Percentiles rank a stretch among this genome's conserved stretches.
Evolutionary conservation across 305 asterid genomes (phyloP).

Genomic region (Caryopteris hybrid): DNA sequence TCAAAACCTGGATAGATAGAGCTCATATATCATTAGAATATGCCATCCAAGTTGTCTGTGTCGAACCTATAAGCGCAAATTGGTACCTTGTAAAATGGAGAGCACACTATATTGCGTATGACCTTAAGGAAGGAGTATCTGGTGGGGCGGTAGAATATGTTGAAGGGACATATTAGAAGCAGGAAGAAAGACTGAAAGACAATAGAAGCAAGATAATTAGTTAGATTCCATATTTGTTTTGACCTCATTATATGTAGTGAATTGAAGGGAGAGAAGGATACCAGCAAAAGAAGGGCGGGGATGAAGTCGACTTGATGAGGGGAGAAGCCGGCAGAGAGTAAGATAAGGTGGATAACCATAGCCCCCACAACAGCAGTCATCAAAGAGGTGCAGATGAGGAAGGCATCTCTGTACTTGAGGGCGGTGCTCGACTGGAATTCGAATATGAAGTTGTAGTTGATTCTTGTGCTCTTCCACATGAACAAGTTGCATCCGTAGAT

Average conservation of each 20-base stretch:
- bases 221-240: no score
- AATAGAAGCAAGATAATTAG: no score
- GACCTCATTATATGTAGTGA: no score
- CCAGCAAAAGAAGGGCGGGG: conserved; percentile 76
- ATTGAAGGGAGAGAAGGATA: no score
- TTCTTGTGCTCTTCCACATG: conserved; percentile 77
- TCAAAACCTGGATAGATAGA: conserved; percentile 65
- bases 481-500: conserved; percentile 89
- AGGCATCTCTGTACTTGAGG: conserved; percentile 81
- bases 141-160: conserved; percentile 74
- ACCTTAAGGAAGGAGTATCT: conserved; percentile 67
- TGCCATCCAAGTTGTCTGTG: background rate
- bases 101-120: conserved; percentile 76
- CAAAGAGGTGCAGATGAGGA: conserved; percentile 73
- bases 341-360: conserved; percentile 68
- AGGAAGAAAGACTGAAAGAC: conserved; percentile 41
- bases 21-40: no score
- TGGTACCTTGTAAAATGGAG: conserved; percentile 88
- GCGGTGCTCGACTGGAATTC: conserved; percentile 65
- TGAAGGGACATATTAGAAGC: conserved; percentile 75
- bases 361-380: conserved; percentile 83
- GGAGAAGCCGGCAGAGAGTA: conserved; percentile 50
- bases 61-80: background rate
- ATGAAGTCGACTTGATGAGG: conserved; percentile 50
- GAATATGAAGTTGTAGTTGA: conserved; percentile 81